Conservation (phyloP, 768 basidiomycete genomes). For the Paxillus ammoniavirescens region DNA sequence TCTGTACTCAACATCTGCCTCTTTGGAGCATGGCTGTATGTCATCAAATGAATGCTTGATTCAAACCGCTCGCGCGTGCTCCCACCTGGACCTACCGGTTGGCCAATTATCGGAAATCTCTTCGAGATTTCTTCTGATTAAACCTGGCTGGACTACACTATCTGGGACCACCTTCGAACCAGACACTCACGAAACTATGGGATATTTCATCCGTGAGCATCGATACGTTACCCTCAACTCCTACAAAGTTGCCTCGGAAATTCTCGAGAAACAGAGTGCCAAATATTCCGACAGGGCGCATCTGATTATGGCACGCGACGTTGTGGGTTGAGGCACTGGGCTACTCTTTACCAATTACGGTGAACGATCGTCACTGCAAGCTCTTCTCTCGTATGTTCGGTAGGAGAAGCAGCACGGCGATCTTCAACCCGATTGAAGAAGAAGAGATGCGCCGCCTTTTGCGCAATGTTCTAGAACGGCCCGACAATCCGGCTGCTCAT, state of each 20-base stretch:
- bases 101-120: conserved; percentile 51
- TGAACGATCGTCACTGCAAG: conserved; percentile 16
- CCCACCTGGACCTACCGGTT: conserved; percentile 23
- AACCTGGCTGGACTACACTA: conserved; percentile 50
- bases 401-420: not conserved
- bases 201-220: conserved; percentile 12
- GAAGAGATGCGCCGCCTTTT: conserved; percentile 19
- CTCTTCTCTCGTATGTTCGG: conserved; percentile 9
- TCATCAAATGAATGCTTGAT: not conserved
- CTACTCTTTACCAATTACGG: conserved; percentile 7
- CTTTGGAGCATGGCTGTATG: conserved; percentile 21
- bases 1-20: conserved; percentile 5
- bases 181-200: conserved; percentile 9
- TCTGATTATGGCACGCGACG: conserved; percentile 16
- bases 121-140: conserved; percentile 50
- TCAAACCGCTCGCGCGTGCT: not conserved
- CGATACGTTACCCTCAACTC: conserved; percentile 52
- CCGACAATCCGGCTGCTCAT: conserved; percentile 15
- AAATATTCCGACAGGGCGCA: conserved; percentile 42
- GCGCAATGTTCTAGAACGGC: conserved; percentile 14
- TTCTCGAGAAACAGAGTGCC: conserved; percentile 53
- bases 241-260: conserved; percentile 40
- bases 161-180: not conserved
- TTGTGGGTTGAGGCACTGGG: conserved; percentile 13
- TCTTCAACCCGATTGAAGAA: conserved; percentile 19